Evolutionary conservation across 1,284 basidiomycete species (phyloP), one percentile per base, ranked within the genome.

Genomic region (Rhodotorula sp.): DNA sequence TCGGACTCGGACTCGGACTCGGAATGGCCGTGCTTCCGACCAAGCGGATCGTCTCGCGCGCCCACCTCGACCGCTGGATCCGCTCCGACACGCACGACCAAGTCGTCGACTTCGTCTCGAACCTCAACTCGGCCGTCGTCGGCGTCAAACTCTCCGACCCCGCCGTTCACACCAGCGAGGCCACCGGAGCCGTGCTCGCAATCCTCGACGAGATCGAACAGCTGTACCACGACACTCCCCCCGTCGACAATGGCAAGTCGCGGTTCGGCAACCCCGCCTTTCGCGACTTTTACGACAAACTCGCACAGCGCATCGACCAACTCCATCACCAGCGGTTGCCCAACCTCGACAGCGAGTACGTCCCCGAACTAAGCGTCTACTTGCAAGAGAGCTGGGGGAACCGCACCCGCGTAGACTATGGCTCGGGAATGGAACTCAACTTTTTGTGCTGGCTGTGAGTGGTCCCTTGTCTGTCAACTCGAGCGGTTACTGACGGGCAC

Each of bases 231-330:
- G 84, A 84, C 2, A 93, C 88, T 0, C 95, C 95, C 5, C 89
- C 95, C 0, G 88, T 95, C 31, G 90, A 95, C 76, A 97, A 97
- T 80, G 87, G 90, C 71, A 88, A 89, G 1, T 97, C 94, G 58
- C 85, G 97, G 38, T 99, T 99, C 78, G 97, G 95, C 3, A 99
- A 99, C 81, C 95, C 95, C 2, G 95, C 95, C 0, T 99, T 99
- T 83, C 86, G 91, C 77, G 87, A 87, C 0, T 95, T 99, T 78
- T 93, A 95, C 78, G 92, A 95, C 81, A 87, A 88, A n/a, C 21
- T 3, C 49, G 5, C 23, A 64, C 73, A 81, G 80, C 68, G 74
- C 38, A 78, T 79, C 1, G 50, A 68, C 0, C 68, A 77, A 4
- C 76, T 82, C 38, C 91, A 93, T 34, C 91, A 93, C 77, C 80